Percentiles rank a stretch among this genome's conserved stretches.
Evolutionary conservation across 768 basidiomycete species (phyloP).

Genomic region (Hericium erinaceus): DNA sequence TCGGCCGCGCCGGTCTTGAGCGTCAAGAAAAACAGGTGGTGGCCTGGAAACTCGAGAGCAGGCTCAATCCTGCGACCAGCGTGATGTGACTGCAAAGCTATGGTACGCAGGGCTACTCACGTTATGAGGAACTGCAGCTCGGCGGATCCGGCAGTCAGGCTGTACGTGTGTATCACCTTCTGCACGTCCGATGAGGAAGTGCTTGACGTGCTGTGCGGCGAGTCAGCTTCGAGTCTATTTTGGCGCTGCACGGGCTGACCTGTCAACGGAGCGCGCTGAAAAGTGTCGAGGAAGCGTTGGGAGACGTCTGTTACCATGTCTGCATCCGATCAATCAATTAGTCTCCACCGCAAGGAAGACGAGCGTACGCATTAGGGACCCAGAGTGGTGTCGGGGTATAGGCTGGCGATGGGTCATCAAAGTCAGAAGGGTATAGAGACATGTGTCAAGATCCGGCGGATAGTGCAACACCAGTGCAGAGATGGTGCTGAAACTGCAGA

Average conservation of each 20-base stretch:
- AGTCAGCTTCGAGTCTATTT: not conserved
- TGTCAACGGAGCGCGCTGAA: not conserved
- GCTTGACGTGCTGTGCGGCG: conserved; percentile 4
- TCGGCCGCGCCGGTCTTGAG: conserved; percentile 48
- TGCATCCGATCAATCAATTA: not conserved
- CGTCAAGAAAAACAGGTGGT: conserved; percentile 45
- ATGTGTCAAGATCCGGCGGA: too few relatives aligned
- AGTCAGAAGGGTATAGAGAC: not conserved
- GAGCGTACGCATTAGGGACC: not conserved
- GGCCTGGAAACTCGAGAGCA: conserved; percentile 14
- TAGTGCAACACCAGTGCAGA: too few relatives aligned
- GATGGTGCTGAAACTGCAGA: too few relatives aligned
- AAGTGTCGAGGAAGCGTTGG: not conserved
- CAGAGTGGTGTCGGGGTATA: conserved; percentile 1
- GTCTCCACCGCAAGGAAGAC: not conserved
- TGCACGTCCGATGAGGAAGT: not conserved
- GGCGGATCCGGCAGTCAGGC: not conserved
- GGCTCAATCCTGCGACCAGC: conserved; percentile 9
- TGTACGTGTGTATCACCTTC: conserved; percentile 8
- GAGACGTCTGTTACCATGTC: not conserved
- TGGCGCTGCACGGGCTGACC: not conserved
- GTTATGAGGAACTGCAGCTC: conserved; percentile 11
- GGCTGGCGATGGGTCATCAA: not conserved
- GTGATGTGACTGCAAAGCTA: not conserved
- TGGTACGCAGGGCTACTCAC: not conserved